Conservation (phyloP, 345 rosid species). For the Luvunga scandens region DNA sequence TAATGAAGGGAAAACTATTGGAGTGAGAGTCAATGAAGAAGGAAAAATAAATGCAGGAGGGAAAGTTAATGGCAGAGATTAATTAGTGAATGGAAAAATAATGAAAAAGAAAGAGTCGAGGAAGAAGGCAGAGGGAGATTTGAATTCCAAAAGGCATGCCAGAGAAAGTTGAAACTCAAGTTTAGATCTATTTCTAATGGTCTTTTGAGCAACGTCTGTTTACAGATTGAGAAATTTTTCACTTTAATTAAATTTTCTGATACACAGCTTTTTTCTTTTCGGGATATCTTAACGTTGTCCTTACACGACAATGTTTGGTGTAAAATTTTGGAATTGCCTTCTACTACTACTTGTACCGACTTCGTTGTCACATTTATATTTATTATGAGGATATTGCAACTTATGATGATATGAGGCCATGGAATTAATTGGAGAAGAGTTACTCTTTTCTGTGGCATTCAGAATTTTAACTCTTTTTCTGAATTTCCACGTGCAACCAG, state of each 20-base stretch:
- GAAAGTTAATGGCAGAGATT: background rate
- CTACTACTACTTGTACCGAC: background rate
- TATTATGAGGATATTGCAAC: background rate
- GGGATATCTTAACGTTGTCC: too few species aligned
- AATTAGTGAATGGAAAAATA: too few species aligned
- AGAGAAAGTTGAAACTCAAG: slow-evolving; percentile 2
- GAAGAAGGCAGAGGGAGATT: background rate
- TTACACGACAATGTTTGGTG: background rate
- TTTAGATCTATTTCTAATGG: background rate
- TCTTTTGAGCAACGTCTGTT: background rate
- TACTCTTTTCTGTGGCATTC: too few species aligned
- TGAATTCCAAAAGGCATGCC: background rate
- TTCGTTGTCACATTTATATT: background rate
- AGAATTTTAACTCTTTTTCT: too few species aligned
- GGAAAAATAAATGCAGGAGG: background rate
- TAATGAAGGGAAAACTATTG: background rate
- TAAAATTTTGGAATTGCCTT: background rate
- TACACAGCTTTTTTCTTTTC: background rate
- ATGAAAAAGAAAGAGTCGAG: background rate
- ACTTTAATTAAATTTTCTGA: background rate
- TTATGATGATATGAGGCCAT: background rate
- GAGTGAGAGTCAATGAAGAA: background rate
- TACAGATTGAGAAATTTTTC: background rate
- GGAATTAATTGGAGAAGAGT: background rate
- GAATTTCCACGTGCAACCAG: too few species aligned